These are phyloP conservation scores for Plasmodium gaboni DNA, from an alignment of 169 alveolate species.

Conservation along the genomic window DNA sequence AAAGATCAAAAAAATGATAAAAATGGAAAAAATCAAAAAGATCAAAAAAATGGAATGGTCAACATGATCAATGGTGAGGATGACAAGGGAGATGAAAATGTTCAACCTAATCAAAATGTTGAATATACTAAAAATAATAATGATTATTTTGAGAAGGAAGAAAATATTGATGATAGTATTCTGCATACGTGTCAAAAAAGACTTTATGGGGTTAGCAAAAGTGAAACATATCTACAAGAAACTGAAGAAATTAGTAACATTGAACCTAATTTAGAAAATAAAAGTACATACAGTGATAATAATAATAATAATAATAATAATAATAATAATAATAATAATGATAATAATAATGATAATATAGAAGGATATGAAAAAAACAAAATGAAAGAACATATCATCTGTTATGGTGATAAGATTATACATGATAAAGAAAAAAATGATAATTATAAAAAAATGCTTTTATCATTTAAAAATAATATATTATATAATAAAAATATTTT, in stretches of 20 bases:
- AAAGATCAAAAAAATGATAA: neutral
- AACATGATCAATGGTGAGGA: neutral
- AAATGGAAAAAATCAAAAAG: neutral
- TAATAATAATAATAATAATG: neutral
- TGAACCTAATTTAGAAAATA: no score
- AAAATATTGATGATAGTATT: neutral
- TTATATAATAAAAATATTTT: no score
- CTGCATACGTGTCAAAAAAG: no score
- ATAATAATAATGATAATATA: neutral
- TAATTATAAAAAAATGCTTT: neutral
- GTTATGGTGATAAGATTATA: neutral
- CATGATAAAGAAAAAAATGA: neutral
- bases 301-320: neutral
- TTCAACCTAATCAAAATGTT: neutral
- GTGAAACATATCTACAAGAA: no score
- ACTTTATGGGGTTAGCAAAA: no score
- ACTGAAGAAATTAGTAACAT: no score
- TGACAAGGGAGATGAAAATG: neutral
- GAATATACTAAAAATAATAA: neutral
- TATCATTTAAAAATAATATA: no score
- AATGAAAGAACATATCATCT: neutral
- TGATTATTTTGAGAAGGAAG: neutral
- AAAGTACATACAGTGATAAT: neutral
- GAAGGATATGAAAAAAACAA: neutral
- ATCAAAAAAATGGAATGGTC: no score